Evolutionary conservation across 495 filamentous ascomycete species (phyloP), one percentile per base, ranked within the genome.

Genomic region (Aspergillus nanangensis): DNA sequence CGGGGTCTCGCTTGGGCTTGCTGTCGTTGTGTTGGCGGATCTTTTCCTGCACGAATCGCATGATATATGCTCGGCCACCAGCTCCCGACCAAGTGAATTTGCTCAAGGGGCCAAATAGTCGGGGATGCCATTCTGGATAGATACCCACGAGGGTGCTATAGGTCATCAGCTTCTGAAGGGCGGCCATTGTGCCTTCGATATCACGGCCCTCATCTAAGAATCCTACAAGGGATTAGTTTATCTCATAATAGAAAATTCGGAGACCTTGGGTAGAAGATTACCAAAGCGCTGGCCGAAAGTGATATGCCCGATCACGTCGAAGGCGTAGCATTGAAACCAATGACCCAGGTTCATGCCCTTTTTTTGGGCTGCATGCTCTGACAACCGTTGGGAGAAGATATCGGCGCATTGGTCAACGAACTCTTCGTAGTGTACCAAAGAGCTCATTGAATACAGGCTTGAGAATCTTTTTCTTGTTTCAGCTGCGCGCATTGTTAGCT

Each of bases 231-330:
- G 23, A 38, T 45, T 18, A 38, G n/a, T 18, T 2, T 15, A 15
- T 34, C 2, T 29, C 25, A 29, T 11, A 11, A 11, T 21, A 27
- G 9, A 8, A 18, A 14, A 2, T 36, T 17, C 13, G 15, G 1
- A 4, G 13, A 8, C 11, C 5, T 9, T 15, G 14, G 3, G 21
- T 25, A 25, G 20, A 11, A 7, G 45, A 41, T 38, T 42, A 66
- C 66, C 67, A 54, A 85, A 81, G 8, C 78, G 67, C 50, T 83
- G 77, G 41, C 74, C 74, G 51, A 81, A 86, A 3, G 80, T 83
- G 51, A 87, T 81, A 50, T 83, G 74, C 25, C 80, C 80, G 48
- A 86, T 84, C 2, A 83, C 78, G 46, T 82, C 80, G 49, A 80
- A 81, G 0, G 78, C 76, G 49, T 77, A 83, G 38, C 68, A 80